Evolutionary conservation across 305 asterid genomes (phyloP).

Genomic region (Fraxinus ornus): DNA sequence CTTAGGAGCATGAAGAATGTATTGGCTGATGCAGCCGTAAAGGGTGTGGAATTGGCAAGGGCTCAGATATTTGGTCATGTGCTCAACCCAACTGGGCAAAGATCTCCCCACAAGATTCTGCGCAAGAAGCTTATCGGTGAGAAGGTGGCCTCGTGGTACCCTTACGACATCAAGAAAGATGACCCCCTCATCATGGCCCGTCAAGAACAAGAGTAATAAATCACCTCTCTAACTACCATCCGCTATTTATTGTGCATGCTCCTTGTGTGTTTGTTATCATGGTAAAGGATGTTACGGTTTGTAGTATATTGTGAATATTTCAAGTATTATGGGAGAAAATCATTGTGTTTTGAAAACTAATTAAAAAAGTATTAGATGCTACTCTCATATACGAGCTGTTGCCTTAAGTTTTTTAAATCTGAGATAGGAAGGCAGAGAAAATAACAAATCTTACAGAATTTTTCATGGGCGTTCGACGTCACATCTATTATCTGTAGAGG

Average conservation of each 20-base stretch:
- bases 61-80: constrained; percentile 86
- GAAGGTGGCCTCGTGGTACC: constrained; percentile 77
- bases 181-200: constrained; percentile 67
- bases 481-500: background rate
- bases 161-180: constrained; percentile 60
- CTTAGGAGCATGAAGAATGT: constrained; percentile 60
- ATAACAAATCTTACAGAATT: background rate
- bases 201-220: constrained; percentile 63
- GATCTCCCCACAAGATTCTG: constrained; percentile 74
- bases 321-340: background rate
- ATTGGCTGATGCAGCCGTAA: constrained; percentile 69
- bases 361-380: background rate
- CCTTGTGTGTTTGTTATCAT: background rate
- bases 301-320: background rate
- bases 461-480: background rate
- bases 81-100: constrained; percentile 71
- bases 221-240: background rate
- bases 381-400: background rate
- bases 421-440: background rate
- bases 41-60: constrained; percentile 79
- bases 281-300: constrained; percentile 8
- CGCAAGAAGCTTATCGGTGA: constrained; percentile 88
- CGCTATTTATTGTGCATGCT: background rate
- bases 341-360: background rate
- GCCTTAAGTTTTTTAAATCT: background rate